Conservation (phyloP, 768 basidiomycete species). For the Suillus variegatus region DNA sequence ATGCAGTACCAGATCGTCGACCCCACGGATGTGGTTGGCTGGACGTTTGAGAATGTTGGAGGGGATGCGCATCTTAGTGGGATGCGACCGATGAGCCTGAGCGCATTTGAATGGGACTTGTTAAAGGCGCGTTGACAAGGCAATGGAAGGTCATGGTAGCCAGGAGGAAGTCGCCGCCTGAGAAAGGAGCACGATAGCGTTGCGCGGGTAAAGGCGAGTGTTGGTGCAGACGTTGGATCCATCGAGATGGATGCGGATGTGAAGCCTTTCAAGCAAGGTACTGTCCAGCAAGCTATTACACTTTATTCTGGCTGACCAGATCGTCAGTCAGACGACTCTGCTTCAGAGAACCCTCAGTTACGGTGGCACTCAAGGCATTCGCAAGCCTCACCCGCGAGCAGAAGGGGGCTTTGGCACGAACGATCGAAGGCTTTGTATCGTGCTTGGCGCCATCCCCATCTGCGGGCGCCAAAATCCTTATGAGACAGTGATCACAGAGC, state of each 20-base stretch:
- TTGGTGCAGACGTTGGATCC: constrained; percentile 46
- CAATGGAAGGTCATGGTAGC: constrained; percentile 85
- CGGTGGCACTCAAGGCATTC: constrained; percentile 73
- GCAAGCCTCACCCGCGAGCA: constrained; percentile 75
- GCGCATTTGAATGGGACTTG: constrained; percentile 82
- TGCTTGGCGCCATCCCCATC: constrained; percentile 51
- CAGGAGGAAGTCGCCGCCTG: constrained; percentile 70
- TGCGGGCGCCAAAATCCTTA: constrained; percentile 50
- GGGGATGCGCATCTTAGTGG: constrained; percentile 41
- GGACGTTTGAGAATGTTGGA: constrained; percentile 70
- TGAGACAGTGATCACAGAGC: constrained; percentile 59
- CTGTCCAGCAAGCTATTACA: background rate
- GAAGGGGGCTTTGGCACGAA: constrained; percentile 67
- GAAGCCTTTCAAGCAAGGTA: constrained; percentile 50
- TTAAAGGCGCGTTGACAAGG: constrained; percentile 88
- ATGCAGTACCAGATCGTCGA: constrained; percentile 99
- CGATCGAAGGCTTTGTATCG: constrained; percentile 74
- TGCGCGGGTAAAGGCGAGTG: constrained; percentile 71
- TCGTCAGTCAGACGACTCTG: constrained; percentile 42
- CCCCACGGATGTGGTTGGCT: constrained; percentile 85
- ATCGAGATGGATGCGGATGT: constrained; percentile 77
- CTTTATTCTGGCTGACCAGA: constrained; percentile 7
- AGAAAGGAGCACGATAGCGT: constrained; percentile 87
- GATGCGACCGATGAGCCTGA: constrained; percentile 39
- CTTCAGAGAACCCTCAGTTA: constrained; percentile 67